These are phyloP conservation scores for Dendrocalamus latiflorus DNA, from an alignment of 202 grass and related monocot species.

Conservation along the genomic window DNA sequence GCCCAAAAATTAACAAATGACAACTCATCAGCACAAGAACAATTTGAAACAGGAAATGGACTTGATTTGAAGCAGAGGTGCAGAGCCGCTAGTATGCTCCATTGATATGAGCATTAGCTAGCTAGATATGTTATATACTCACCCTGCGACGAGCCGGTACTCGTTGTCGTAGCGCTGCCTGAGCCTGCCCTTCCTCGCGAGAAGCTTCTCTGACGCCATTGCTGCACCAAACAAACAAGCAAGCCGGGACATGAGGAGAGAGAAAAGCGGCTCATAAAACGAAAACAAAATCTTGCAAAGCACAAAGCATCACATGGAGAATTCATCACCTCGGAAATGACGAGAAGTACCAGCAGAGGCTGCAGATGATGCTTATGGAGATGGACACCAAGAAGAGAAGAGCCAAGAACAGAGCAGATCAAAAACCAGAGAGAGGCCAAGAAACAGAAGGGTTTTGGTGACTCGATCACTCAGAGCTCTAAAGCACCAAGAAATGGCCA, in stretches of 20 bases:
- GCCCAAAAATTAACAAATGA: background rate
- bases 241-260: background rate
- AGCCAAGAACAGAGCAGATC: background rate
- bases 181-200: conserved; percentile 54
- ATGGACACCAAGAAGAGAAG: background rate
- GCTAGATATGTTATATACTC: background rate
- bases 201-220: conserved; percentile 37
- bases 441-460: background rate
- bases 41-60: background rate
- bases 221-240: background rate
- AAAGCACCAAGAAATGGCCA: background rate
- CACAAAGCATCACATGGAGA: background rate
- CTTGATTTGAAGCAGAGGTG: background rate
- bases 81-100: background rate
- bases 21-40: background rate
- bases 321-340: background rate
- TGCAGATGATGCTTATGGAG: background rate
- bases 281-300: background rate
- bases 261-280: background rate
- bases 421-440: background rate
- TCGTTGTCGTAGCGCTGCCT: conserved; percentile 63
- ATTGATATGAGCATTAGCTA: background rate
- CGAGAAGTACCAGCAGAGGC: background rate
- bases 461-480: background rate
- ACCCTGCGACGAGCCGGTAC: conserved; percentile 73